Percentiles rank a stretch among this genome's conserved stretches.
Conservation (phyloP, 1,139 yeast species). For the Taphrina deformans region DNA sequence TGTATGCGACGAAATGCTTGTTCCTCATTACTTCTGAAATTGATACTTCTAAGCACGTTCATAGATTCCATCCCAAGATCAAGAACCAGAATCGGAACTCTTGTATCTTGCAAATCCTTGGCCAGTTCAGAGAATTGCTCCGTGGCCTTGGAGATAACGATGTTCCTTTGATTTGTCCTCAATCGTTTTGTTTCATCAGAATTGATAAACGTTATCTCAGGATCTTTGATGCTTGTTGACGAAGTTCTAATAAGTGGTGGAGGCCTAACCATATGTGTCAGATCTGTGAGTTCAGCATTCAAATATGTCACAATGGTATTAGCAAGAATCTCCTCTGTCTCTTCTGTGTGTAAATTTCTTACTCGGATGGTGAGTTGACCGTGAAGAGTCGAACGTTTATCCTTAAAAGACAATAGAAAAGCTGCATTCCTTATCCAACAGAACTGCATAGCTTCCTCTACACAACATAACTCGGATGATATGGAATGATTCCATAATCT, state of each 20-base stretch:
- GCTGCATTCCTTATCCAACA: background rate
- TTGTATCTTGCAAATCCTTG: constrained; percentile 56
- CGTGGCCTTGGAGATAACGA: constrained; percentile 69
- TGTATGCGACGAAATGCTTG: background rate
- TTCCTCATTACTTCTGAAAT: background rate
- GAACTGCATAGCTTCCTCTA: background rate
- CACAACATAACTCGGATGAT: constrained; percentile 1
- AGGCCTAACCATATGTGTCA: background rate
- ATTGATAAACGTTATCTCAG: constrained; percentile 46
- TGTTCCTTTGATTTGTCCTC: constrained; percentile 78
- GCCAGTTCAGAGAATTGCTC: constrained; percentile 60
- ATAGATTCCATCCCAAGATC: constrained; percentile 80
- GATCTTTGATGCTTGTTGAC: constrained; percentile 34
- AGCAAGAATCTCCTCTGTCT: constrained; percentile 69
- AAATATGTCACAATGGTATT: constrained; percentile 62
- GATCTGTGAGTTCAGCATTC: constrained; percentile 49
- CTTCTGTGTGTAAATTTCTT: constrained; percentile 58
- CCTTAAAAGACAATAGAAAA: background rate
- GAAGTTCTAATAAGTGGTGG: background rate
- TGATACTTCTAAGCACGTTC: background rate
- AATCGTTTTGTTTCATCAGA: constrained; percentile 49
- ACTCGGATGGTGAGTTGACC: constrained; percentile 58
- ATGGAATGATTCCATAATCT: background rate
- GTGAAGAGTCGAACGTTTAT: background rate
- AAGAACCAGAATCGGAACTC: constrained; percentile 64